Percentiles rank a stretch among this genome's conserved stretches.
phyloP scores from a whole-genome alignment of 768 basidiomycete species.

The Hygrocybe punicea region DNA sequence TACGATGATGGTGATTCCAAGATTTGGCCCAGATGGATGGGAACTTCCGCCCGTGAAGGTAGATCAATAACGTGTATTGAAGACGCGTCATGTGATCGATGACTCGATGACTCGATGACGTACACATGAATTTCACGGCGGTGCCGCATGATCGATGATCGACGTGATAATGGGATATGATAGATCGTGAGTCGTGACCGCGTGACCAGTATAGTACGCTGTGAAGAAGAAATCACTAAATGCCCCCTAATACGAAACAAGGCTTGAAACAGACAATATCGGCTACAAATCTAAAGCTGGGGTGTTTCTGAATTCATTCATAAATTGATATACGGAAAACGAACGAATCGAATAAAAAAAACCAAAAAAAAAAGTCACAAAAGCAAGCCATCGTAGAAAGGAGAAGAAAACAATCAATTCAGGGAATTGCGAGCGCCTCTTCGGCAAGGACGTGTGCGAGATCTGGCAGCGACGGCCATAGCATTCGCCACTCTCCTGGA shows the following conservation, averaged over 20 bases:
- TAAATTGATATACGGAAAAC: not conserved
- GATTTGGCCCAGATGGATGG: constrained; percentile 83
- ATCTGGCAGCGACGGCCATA: constrained; percentile 40
- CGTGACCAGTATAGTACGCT: too few species aligned
- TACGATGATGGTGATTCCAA: constrained; percentile 70
- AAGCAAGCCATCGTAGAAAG: constrained; percentile 3
- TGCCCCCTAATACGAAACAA: too few species aligned
- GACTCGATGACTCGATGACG: too few species aligned
- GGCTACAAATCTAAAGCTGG: not conserved
- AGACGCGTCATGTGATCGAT: too few species aligned
- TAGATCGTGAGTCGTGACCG: too few species aligned
- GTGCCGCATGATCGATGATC: too few species aligned
- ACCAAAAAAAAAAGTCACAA: not conserved
- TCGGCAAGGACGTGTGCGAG: constrained; percentile 43
- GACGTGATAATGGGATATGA: too few species aligned
- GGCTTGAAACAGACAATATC: not conserved
- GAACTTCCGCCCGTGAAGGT: constrained; percentile 74
- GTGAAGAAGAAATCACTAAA: constrained; percentile 2
- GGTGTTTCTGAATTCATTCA: constrained; percentile 1
- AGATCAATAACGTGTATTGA: constrained; percentile 9
- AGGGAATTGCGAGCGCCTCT: constrained; percentile 41
- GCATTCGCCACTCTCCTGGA: constrained; percentile 70
- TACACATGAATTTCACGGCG: too few species aligned
- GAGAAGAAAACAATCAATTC: constrained; percentile 28
- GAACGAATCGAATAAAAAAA: not conserved